These are phyloP conservation scores for Furcasterigmium sp. DNA, from an alignment of 2,329 filamentous ascomycete genomes.

Conservation along the genomic window DNA sequence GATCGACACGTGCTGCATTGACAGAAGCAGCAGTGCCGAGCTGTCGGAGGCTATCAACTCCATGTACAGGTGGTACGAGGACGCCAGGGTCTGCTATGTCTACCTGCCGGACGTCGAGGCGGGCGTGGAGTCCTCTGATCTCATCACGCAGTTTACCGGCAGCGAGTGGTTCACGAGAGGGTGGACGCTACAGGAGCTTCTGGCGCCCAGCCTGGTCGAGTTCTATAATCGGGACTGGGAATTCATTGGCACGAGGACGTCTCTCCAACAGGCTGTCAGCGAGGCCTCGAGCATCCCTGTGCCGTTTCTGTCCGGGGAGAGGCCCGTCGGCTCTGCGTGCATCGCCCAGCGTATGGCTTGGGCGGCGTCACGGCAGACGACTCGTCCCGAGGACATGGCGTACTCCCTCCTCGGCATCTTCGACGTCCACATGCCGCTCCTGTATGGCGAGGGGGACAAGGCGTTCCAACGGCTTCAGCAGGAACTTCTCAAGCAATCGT, in stretches of 20 bases:
- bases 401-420: slow-evolving; percentile 26
- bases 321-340: background rate
- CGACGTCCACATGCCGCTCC: slow-evolving; percentile 22
- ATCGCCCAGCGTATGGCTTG: slow-evolving; percentile 22
- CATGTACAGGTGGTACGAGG: slow-evolving; percentile 13
- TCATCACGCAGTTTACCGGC: background rate
- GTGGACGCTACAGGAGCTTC: slow-evolving; percentile 9
- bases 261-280: background rate
- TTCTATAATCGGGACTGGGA: slow-evolving; percentile 16
- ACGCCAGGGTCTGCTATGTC: slow-evolving; percentile 13
- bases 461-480: slow-evolving; percentile 15
- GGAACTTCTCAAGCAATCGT: slow-evolving; percentile 13
- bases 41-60: slow-evolving; percentile 9
- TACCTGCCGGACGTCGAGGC: slow-evolving; percentile 13
- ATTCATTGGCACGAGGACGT: slow-evolving; percentile 15
- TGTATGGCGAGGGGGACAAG: slow-evolving; percentile 22
- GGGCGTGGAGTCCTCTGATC: no score
- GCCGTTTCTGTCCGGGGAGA: background rate
- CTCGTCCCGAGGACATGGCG: slow-evolving; percentile 19
- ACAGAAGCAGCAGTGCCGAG: slow-evolving; percentile 1
- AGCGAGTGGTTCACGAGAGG: slow-evolving; percentile 2
- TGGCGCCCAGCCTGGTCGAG: slow-evolving; percentile 13
- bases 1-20: slow-evolving; percentile 5
- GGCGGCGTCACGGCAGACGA: slow-evolving; percentile 19
- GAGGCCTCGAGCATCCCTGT: background rate